Percentiles rank a stretch among this genome's conserved stretches.
phyloP scores from a whole-genome alignment of 2,329 filamentous ascomycete species.

The Claviceps pazoutovae region DNA sequence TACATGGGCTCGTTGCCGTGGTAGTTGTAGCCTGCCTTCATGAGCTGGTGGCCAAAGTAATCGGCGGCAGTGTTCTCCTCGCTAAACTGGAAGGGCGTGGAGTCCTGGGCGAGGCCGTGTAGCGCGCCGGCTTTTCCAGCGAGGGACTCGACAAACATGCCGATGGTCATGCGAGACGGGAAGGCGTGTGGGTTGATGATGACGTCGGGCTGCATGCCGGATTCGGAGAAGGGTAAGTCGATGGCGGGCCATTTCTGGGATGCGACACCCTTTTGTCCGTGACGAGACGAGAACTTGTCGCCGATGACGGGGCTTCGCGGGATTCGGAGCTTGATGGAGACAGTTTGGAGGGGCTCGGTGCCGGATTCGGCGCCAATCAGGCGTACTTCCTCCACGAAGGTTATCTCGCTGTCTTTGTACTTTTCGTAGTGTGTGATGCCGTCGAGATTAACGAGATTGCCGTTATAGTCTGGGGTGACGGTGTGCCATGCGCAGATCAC shows the following conservation, averaged over 20 bases:
- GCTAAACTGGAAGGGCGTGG: conserved; percentile 86
- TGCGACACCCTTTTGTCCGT: conserved; percentile 94
- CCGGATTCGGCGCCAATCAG: conserved; percentile 76
- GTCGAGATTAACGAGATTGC: conserved; percentile 72
- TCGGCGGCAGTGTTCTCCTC: conserved; percentile 85
- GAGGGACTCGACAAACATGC: conserved; percentile 96
- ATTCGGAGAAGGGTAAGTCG: conserved; percentile 95
- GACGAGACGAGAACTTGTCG: conserved; percentile 97
- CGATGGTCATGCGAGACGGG: conserved; percentile 98
- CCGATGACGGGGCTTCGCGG: conserved; percentile 86
- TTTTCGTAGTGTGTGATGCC: conserved; percentile 76
- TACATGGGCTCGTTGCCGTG: conserved; percentile 99
- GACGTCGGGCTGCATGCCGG: conserved; percentile 88
- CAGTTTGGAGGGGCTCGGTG: conserved; percentile 68
- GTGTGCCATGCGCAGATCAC: conserved; percentile 81
- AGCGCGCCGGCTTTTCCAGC: conserved; percentile 90
- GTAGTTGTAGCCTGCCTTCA: conserved; percentile 93
- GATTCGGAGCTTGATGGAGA: conserved; percentile 87
- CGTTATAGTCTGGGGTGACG: conserved; percentile 66
- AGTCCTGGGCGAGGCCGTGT: conserved; percentile 91
- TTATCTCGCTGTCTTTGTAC: conserved; percentile 85
- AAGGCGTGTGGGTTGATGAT: conserved; percentile 99
- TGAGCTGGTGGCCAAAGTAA: conserved; percentile 91
- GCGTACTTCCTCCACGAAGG: conserved; percentile 84
- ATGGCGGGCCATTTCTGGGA: conserved; percentile 90